A percentile compares a stretch with the other conserved stretches of the same genome.
phyloP scores from a whole-genome alignment of 1,284 basidiomycete genomes.

The Ustilago cynodontis region DNA sequence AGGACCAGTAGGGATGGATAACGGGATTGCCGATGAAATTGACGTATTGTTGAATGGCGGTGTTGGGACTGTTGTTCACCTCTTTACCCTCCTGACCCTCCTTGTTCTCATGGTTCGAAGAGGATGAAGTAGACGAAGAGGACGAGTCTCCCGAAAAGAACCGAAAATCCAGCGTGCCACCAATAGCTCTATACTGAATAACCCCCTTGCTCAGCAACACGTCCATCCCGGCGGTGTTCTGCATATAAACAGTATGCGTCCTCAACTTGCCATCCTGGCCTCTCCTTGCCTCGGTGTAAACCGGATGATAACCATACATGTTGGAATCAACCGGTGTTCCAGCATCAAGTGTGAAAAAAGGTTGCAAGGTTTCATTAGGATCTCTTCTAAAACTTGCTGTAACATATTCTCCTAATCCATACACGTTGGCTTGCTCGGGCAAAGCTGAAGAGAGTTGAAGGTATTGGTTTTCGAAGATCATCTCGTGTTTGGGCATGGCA shows the following conservation, averaged over 20 bases:
- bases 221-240: constrained; percentile 58
- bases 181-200: constrained; percentile 60
- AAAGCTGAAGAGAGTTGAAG: constrained; percentile 73
- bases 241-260: constrained; percentile 47
- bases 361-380: constrained; percentile 76
- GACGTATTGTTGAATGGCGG: constrained; percentile 58
- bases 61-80: constrained; percentile 39
- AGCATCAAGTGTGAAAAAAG: constrained; percentile 78
- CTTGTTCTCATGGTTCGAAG: background rate
- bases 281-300: constrained; percentile 78
- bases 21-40: constrained; percentile 51
- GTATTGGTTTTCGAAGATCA: constrained; percentile 80
- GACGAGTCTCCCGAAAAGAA: constrained; percentile 51
- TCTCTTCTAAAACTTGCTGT: constrained; percentile 77
- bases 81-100: background rate
- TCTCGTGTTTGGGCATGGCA: constrained; percentile 56
- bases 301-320: constrained; percentile 79
- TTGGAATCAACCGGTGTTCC: constrained; percentile 45
- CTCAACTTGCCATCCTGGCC: constrained; percentile 67
- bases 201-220: constrained; percentile 46
- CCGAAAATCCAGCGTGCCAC: constrained; percentile 59
- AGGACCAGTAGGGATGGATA: constrained; percentile 53
- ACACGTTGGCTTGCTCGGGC: constrained; percentile 76
- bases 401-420: constrained; percentile 81
- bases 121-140: no score